phyloP scores from a whole-genome alignment of 768 basidiomycete genomes.

The Roridomyces roridus region DNA sequence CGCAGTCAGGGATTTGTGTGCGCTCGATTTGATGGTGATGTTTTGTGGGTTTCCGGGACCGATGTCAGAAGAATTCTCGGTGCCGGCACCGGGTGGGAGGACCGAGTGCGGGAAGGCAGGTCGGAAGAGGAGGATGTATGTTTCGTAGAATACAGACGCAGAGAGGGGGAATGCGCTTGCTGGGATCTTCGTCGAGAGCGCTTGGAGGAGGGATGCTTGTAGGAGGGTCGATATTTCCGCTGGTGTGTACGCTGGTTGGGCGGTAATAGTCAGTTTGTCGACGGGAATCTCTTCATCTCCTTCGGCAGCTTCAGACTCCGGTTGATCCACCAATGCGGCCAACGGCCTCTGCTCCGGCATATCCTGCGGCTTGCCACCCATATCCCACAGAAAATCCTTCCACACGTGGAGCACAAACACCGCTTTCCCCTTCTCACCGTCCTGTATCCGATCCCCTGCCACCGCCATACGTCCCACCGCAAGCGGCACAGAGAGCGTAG shows the following conservation, averaged over 20 bases:
- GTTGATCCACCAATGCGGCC: no score
- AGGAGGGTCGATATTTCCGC: constrained; percentile 64
- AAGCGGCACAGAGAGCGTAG: constrained; percentile 61
- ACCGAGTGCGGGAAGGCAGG: constrained; percentile 62
- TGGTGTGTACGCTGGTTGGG: constrained; percentile 14
- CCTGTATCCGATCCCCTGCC: constrained; percentile 50
- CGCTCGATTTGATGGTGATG: constrained; percentile 80
- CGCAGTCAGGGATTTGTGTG: constrained; percentile 78
- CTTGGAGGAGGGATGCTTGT: constrained; percentile 68
- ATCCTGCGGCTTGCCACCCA: constrained; percentile 70
- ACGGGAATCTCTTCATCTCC: constrained; percentile 2
- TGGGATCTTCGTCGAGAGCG: constrained; percentile 59
- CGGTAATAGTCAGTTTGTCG: constrained; percentile 9
- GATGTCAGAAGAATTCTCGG: constrained; percentile 20
- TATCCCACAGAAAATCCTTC: constrained; percentile 78
- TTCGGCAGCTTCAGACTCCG: background rate
- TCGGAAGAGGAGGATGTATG: constrained; percentile 79
- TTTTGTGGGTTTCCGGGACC: constrained; percentile 42
- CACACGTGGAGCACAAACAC: constrained; percentile 76
- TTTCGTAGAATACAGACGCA: constrained; percentile 77
- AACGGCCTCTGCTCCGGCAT: constrained; percentile 52
- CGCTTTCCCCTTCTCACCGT: constrained; percentile 75
- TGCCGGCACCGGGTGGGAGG: constrained; percentile 32
- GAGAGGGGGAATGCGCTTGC: constrained; percentile 73
- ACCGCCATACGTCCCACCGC: constrained; percentile 79